Evolutionary conservation across 2,329 filamentous ascomycete genomes (phyloP).

Genomic region (Paecilomyces sp.): DNA sequence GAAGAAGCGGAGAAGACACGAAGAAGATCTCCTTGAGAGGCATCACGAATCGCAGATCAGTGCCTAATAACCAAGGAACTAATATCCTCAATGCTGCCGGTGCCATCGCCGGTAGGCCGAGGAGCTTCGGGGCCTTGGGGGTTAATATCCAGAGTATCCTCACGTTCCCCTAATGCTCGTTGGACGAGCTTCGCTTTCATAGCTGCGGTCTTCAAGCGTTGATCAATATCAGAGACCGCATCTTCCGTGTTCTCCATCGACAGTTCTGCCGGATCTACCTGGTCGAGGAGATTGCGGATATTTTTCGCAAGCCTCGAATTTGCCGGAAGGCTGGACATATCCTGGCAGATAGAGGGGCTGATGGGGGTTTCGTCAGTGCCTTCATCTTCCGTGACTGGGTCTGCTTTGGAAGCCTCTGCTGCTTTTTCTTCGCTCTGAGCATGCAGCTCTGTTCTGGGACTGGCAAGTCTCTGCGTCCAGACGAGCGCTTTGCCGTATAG

Average conservation of each 20-base stretch:
- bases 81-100: slow-evolving; percentile 42
- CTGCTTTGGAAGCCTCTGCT: background rate
- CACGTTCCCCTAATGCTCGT: slow-evolving; percentile 52
- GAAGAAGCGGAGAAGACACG: background rate
- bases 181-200: slow-evolving; percentile 83
- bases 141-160: slow-evolving; percentile 20
- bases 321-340: slow-evolving; percentile 41
- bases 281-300: slow-evolving; percentile 63
- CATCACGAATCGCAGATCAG: slow-evolving; percentile 12
- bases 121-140: slow-evolving; percentile 20
- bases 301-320: slow-evolving; percentile 71
- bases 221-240: slow-evolving; percentile 84
- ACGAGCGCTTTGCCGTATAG: slow-evolving; percentile 71
- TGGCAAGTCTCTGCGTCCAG: slow-evolving; percentile 68
- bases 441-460: slow-evolving; percentile 9
- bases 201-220: slow-evolving; percentile 73
- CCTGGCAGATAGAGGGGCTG: slow-evolving; percentile 20
- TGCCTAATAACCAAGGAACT: slow-evolving; percentile 34
- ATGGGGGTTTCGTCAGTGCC: slow-evolving; percentile 10
- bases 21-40: background rate
- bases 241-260: slow-evolving; percentile 80
- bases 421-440: background rate
- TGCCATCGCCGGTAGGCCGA: slow-evolving; percentile 24
- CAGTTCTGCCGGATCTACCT: slow-evolving; percentile 72
- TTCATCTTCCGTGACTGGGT: background rate